These are phyloP conservation scores for Fraxinus americana DNA, from an alignment of 257 asterid genomes.

Conservation along the genomic window DNA sequence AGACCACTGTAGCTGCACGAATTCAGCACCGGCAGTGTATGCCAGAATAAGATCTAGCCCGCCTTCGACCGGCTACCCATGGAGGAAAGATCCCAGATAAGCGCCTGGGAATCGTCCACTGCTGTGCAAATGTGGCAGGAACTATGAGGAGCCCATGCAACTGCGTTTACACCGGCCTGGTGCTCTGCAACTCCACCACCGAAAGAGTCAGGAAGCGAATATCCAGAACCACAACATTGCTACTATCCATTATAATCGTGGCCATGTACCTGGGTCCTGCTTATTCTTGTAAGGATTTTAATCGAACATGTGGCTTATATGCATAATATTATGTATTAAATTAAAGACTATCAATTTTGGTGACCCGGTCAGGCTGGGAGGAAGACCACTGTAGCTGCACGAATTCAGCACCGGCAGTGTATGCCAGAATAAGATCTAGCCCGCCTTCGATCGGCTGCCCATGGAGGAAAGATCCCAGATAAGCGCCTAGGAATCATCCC, in stretches of 20 bases:
- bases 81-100: slow-evolving; percentile 93
- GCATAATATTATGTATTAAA: no score
- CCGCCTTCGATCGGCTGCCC: slow-evolving; percentile 98
- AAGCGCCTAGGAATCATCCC: slow-evolving; percentile 95
- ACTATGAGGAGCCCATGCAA: slow-evolving; percentile 99
- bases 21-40: slow-evolving; percentile 92
- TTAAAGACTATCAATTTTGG: no score
- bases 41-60: slow-evolving; percentile 95
- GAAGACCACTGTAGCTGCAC: slow-evolving; percentile 99
- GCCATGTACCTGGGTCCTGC: slow-evolving; percentile 99
- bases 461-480: slow-evolving; percentile 95
- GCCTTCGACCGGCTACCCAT: slow-evolving; percentile 97
- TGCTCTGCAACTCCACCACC: slow-evolving; percentile 92
- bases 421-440: slow-evolving; percentile 88
- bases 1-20: slow-evolving; percentile 98
- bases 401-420: slow-evolving; percentile 93
- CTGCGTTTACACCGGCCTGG: slow-evolving; percentile 93
- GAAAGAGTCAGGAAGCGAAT: slow-evolving; percentile 89
- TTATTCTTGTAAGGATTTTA: no score
- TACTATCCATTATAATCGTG: slow-evolving; percentile 88
- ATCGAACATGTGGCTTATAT: no score
- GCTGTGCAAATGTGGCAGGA: slow-evolving; percentile 98
- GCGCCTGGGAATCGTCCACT: slow-evolving; percentile 95
- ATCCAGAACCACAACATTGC: slow-evolving; percentile 91
- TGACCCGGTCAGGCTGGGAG: slow-evolving; percentile 97